Base-by-base conservation (phyloP, 2,329 filamentous ascomycete genomes). In the Ophiosphaerella narmari region DNA sequence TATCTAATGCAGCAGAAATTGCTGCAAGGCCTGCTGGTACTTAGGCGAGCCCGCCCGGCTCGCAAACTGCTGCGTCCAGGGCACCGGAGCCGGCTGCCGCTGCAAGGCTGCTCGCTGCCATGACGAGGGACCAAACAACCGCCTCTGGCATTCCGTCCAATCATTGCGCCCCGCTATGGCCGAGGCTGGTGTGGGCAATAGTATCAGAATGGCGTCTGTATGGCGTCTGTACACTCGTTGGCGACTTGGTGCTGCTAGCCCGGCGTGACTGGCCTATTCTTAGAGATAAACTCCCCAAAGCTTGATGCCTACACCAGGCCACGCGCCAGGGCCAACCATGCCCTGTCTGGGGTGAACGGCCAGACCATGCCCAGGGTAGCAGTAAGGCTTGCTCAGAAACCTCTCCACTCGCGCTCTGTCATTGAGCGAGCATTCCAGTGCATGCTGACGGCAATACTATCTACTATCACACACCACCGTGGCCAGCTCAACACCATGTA, bases 211-310 rank as follows among this genome's bases (percentile, higher is more conserved):
- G 35, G 4, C 18, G 16, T 21, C 18, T 21, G 18, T 21, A n/a
- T n/a, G n/a, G n/a, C 4, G 2, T 21, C 18, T 21, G 18, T 21
- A 21, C 18, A 21, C 18, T 21, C 18, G 3, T 21, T 21, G 18
- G 18, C 18, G 18, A 21, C 18, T 21, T 21, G 18, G 18, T 21
- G 18, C 18, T 21, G 18, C 18, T 21, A 5, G 18, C 18, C 18
- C 18, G 4, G 18, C 18, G 18, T 50, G 49, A 51, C 57, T 46
- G 53, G 36, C 44, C 65, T 70, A 70, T 66, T 65, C 60, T 63
- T 70, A 70, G 67, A 59, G 51, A 67, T 67, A 62, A 57, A 58
- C 60, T 67, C 62, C 56, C 59, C 60, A 62, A 65, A 64, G 62
- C 62, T 56, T 63, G 57, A 52, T 44, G 38, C 43, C 34, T 52